phyloP scores from a whole-genome alignment of 805 yeast species.

The Jamesozyma jinghongensis region DNA sequence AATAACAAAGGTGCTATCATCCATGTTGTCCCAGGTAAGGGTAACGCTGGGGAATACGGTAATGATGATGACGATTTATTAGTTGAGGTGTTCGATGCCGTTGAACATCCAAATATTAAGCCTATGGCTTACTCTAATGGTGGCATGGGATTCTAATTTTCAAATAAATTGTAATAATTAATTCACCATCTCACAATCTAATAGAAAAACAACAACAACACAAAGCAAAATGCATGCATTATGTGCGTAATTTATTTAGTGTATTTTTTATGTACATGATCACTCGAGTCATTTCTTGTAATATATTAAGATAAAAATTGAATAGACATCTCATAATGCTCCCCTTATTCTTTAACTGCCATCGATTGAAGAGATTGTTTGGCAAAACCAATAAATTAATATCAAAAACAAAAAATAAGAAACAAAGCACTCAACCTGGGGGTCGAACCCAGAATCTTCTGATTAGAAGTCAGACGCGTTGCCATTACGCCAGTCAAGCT shows the following conservation, averaged over 20 bases:
- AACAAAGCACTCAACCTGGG: constrained; percentile 41
- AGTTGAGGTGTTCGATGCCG: constrained; percentile 63
- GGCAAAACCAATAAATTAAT: too few relatives aligned
- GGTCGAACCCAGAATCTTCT: constrained; percentile 49
- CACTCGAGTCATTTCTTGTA: too few relatives aligned
- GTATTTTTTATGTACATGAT: too few relatives aligned
- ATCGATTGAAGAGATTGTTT: too few relatives aligned
- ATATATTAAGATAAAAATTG: too few relatives aligned
- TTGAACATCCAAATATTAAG: constrained; percentile 79
- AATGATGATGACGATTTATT: constrained; percentile 42
- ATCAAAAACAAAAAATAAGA: constrained; percentile 4
- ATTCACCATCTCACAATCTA: too few relatives aligned
- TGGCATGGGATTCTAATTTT: constrained; percentile 31
- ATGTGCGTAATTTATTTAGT: too few relatives aligned
- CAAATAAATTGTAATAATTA: too few relatives aligned
- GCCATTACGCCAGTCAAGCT: constrained; percentile 48
- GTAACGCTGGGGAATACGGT: constrained; percentile 29
- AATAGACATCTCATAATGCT: too few relatives aligned
- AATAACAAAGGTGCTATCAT: constrained; percentile 89
- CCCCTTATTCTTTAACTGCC: too few relatives aligned
- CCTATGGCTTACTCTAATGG: constrained; percentile 86
- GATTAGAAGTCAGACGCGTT: constrained; percentile 49
- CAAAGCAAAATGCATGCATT: neutral
- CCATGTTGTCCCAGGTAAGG: constrained; percentile 43
- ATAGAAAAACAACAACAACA: neutral